A percentile compares a stretch with the other conserved stretches of the same genome.
Conservation (phyloP, 2,329 filamentous ascomycete genomes). For the Laburnicola sp. region DNA sequence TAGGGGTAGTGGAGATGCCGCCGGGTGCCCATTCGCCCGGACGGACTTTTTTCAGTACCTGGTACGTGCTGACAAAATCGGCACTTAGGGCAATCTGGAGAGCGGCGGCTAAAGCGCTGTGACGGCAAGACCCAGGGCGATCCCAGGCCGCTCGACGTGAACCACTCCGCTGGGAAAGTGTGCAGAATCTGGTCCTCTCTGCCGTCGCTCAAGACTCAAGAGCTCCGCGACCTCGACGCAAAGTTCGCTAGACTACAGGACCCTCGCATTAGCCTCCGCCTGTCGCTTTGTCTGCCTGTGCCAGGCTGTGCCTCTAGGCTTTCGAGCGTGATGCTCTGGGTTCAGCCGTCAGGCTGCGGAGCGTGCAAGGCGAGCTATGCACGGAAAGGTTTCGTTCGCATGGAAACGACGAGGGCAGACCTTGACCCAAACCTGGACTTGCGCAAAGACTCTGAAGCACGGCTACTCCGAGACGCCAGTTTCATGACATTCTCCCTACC, state of each 20-base stretch:
- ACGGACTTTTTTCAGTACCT: too few species aligned
- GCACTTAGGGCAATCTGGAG: slow-evolving; percentile 15
- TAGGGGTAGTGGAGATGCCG: not conserved
- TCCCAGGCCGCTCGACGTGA: slow-evolving; percentile 18
- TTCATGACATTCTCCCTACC: slow-evolving; percentile 7
- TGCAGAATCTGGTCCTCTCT: slow-evolving; percentile 6
- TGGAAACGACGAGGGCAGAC: slow-evolving; percentile 20
- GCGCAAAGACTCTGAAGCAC: slow-evolving; percentile 3
- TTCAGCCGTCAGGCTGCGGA: not conserved
- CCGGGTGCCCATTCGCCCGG: too few species aligned
- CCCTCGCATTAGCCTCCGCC: too few species aligned
- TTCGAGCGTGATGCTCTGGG: not conserved
- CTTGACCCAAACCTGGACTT: slow-evolving; percentile 7
- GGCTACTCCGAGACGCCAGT: slow-evolving; percentile 10
- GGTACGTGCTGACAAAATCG: slow-evolving; percentile 10
- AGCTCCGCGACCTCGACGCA: not conserved
- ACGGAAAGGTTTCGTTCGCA: slow-evolving; percentile 15
- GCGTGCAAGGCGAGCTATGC: not conserved
- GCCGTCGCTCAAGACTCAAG: not conserved
- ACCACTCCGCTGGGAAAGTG: slow-evolving; percentile 21
- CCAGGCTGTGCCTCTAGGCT: not conserved
- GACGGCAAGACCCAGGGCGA: slow-evolving; percentile 15
- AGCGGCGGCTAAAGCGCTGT: slow-evolving; percentile 24
- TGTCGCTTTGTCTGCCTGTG: too few species aligned
- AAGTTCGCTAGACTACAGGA: too few species aligned